Conservation (phyloP, 495 filamentous ascomycete genomes). For the Chaetomidium leptoderma region DNA sequence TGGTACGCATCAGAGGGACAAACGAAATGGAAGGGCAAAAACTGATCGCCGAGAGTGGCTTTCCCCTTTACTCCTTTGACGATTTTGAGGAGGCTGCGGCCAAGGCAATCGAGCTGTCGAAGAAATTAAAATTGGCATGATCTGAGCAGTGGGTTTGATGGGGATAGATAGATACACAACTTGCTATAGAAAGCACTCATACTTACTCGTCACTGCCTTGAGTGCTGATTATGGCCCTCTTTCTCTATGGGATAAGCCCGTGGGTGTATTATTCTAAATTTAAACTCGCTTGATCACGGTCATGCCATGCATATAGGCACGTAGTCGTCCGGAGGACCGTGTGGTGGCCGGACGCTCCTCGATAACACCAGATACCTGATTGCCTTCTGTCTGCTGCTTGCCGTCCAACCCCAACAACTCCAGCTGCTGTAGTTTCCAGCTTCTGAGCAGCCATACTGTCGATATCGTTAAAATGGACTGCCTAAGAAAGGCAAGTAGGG, state of each 20-base stretch:
- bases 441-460: conserved; percentile 39
- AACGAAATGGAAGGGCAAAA: conserved; percentile 73
- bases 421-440: conserved; percentile 43
- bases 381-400: conserved; percentile 27
- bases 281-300: conserved; percentile 20
- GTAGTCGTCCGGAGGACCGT: conserved; percentile 14
- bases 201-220: too few relatives aligned
- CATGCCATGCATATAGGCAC: conserved; percentile 22
- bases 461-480: background rate
- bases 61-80: conserved; percentile 72
- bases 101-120: conserved; percentile 66
- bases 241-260: too few relatives aligned
- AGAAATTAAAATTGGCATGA: background rate
- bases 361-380: conserved; percentile 20
- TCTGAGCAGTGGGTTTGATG: background rate
- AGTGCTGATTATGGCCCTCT: too few relatives aligned
- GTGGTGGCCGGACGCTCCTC: background rate
- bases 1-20: conserved; percentile 79
- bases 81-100: conserved; percentile 74
- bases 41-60: conserved; percentile 71
- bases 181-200: too few relatives aligned
- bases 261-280: background rate
- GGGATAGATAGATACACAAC: too few relatives aligned
- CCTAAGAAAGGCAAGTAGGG: background rate
- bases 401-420: conserved; percentile 29